These are phyloP conservation scores for Ascoidea rubescens DNA, from an alignment of 805 yeast species.

Conservation along the genomic window DNA sequence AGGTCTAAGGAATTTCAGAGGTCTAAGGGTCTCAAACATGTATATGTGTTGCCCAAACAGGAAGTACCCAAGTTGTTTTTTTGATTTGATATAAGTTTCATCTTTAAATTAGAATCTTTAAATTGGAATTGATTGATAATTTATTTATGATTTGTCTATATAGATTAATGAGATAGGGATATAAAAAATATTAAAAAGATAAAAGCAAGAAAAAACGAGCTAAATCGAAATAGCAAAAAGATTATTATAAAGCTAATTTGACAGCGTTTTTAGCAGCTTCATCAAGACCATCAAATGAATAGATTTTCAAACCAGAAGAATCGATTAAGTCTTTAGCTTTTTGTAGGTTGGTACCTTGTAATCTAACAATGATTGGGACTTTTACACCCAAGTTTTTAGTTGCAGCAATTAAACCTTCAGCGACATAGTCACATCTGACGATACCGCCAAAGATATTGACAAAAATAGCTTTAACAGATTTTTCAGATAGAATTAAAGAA, in stretches of 20 bases:
- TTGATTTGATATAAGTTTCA: no score
- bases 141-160: no score
- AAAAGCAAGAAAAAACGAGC: no score
- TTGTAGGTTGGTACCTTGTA: constrained; percentile 94
- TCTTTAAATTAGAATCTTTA: no score
- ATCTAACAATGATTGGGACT: constrained; percentile 94
- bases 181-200: no score
- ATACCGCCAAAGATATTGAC: constrained; percentile 99
- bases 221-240: no score
- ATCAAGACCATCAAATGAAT: constrained; percentile 83
- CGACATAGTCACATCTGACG: constrained; percentile 98
- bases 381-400: constrained; percentile 81
- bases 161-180: no score
- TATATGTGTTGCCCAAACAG: no score
- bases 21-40: no score
- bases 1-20: no score
- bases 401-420: constrained; percentile 92
- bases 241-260: constrained; percentile 35
- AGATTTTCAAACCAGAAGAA: constrained; percentile 86
- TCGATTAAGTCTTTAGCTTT: constrained; percentile 77
- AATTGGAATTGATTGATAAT: no score
- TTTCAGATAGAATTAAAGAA: constrained; percentile 80
- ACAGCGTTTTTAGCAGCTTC: constrained; percentile 96
- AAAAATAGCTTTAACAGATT: constrained; percentile 84
- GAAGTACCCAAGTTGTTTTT: no score